phyloP scores from a whole-genome alignment of 139 green algal species.

The Chlorokybus atmophyticus region DNA sequence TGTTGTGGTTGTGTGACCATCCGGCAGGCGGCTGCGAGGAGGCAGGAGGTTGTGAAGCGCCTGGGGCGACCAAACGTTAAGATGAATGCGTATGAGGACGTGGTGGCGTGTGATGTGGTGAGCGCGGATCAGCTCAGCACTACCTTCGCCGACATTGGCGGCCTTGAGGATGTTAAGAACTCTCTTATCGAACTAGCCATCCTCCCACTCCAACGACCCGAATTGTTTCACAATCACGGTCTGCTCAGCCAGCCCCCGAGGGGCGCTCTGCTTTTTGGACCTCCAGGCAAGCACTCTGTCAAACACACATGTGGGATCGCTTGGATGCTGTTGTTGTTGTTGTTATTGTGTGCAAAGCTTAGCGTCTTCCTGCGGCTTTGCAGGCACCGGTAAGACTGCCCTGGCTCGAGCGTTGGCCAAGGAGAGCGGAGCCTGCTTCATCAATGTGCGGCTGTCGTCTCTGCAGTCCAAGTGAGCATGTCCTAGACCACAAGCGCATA shows the following conservation, averaged over 20 bases:
- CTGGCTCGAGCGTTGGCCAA: slow-evolving; percentile 81
- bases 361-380: slow-evolving; percentile 53
- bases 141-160: slow-evolving; percentile 59
- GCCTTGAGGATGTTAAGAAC: slow-evolving; percentile 51
- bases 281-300: too few species aligned
- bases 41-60: too few species aligned
- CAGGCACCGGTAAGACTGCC: slow-evolving; percentile 88
- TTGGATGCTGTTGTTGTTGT: too few species aligned
- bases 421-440: slow-evolving; percentile 78
- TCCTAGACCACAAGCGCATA: too few species aligned
- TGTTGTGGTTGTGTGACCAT: too few species aligned
- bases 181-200: slow-evolving; percentile 62
- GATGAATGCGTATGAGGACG: slow-evolving; percentile 14
- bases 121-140: slow-evolving; percentile 27
- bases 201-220: slow-evolving; percentile 46
- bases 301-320: too few species aligned
- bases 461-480: slow-evolving; percentile 89
- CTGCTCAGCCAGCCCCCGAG: slow-evolving; percentile 48
- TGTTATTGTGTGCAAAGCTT: too few species aligned
- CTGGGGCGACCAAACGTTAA: too few species aligned
- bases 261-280: slow-evolving; percentile 70
- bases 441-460: slow-evolving; percentile 69
- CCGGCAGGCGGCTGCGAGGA: too few species aligned
- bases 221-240: slow-evolving; percentile 52
- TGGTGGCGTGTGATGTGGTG: slow-evolving; percentile 21